Base-by-base conservation (phyloP, 805 yeast species). In the Komagataella pastoris region DNA sequence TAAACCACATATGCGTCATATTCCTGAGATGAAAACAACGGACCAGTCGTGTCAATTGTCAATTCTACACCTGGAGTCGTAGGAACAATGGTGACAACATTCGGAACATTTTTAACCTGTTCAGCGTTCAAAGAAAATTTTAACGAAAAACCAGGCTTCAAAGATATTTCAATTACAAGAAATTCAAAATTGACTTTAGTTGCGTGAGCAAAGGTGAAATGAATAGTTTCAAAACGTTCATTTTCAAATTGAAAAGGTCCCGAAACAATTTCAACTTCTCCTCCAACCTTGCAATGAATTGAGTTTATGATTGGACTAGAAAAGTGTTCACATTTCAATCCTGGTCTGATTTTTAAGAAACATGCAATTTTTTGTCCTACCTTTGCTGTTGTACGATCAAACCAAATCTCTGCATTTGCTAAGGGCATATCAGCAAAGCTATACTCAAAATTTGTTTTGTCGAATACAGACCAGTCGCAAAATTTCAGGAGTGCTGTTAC, bases 11-110 rank as follows among this genome's bases (percentile, higher is more conserved):
- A 30, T 8, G 40, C 40, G 10, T 30, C 14, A 30, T 30, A 30
- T 30, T 30, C 14, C 40, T 30, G 40, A 8, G 40, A 30, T 4
- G 40, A 10, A 30, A 30, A 30, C 40, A 30, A 30, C 14, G 40
- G n/a, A 14, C 40, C 51, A 7, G 45, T 43, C 19, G 2, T 47
- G 52, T 17, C 51, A 52, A 21, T 14, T 50, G 18, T 55, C 46
- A 19, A 19, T 12, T 17, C 14, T 19, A 18, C 54, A 8, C 4
- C 14, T 30, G 40, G 40, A 10, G 8, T 30, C 14, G 40, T 14
- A 30, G 40, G 40, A 30, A 30, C 14, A 30, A 30, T 30, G 14
- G 40, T 30, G 6, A 30, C 12, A 30, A 10, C 6, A 3, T 30
- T 14, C n/a, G 40, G 12, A 10, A 12, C 14, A 30, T 14, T 30